A percentile compares a stretch with the other conserved stretches of the same genome.
phyloP scores from a whole-genome alignment of 176 grass and related monocot species.

The Alopecurus myosuroides region DNA sequence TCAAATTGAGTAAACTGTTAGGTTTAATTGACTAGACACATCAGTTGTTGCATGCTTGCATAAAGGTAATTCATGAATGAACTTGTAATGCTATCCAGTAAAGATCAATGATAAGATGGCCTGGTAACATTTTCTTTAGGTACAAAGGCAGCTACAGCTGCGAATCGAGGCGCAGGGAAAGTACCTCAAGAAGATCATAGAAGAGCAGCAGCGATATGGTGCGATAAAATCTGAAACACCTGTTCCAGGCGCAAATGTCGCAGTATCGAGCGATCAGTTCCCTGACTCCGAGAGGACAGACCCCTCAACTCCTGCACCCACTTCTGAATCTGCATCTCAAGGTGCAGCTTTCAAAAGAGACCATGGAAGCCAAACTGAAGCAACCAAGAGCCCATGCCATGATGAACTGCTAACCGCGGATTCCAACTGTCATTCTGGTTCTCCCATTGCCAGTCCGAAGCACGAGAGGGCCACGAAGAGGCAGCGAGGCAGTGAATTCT shows the following conservation, averaged over 20 bases:
- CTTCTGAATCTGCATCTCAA: slow-evolving; percentile 58
- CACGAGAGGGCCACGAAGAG: slow-evolving; percentile 53
- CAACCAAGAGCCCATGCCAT: slow-evolving; percentile 41
- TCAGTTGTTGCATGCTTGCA: background rate
- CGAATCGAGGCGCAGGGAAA: slow-evolving; percentile 98
- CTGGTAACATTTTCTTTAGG: slow-evolving; percentile 40
- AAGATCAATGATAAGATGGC: background rate
- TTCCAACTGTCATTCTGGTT: slow-evolving; percentile 57
- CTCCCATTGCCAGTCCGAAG: slow-evolving; percentile 48
- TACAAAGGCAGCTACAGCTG: slow-evolving; percentile 95
- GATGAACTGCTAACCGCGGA: slow-evolving; percentile 85
- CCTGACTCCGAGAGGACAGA: slow-evolving; percentile 71
- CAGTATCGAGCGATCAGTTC: slow-evolving; percentile 35
- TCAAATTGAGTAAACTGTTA: background rate
- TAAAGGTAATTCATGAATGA: background rate
- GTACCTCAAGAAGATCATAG: slow-evolving; percentile 98
- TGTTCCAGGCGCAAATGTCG: slow-evolving; percentile 11
- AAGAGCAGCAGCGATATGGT: slow-evolving; percentile 73
- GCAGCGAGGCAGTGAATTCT: slow-evolving; percentile 29
- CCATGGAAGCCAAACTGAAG: slow-evolving; percentile 20
- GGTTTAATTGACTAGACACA: background rate
- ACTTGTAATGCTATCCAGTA: background rate
- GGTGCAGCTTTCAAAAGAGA: slow-evolving; percentile 36
- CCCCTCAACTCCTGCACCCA: slow-evolving; percentile 68
- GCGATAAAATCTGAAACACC: slow-evolving; percentile 49